Base-by-base conservation (phyloP, 441 rosid genomes). In the Kokia cookei region DNA sequence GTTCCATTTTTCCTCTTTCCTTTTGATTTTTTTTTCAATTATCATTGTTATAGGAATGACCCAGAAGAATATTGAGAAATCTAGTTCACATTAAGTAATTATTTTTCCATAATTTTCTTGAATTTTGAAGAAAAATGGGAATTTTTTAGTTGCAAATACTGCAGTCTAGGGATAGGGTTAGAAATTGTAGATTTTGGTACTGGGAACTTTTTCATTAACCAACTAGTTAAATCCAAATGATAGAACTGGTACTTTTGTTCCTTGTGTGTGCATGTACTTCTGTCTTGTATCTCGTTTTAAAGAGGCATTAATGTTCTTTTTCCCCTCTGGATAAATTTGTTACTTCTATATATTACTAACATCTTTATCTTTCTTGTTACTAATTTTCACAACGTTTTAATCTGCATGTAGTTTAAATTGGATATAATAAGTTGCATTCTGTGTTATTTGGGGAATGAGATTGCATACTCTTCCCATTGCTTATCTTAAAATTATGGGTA, bases 241-340 rank as follows among this genome's bases (percentile, higher is more conserved):
- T 19, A 19, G 99, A 96, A 84, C 90, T 96, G 97, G 98, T 95
- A 92, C 81, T 65, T 74, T 35, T 64, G 42, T 65, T 40, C 58
- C 63, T 37, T 37, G 3, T 48, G 14, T 43, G 69, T 24, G 13
- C 40, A 5, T 27, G 22, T 7, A 47, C 10, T 26, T 15, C 15
- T 67, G 26, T 19, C 58, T 48, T 8, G 14, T 15, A 45, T 48
- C 9, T 67, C 42, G 7, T 48, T 27, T 48, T 27, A 27, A 67
- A 48, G 58, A 50, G 59, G 26, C 59, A 15, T 48, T 48, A 27
- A 9, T 27, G 32, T 67, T 67, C 22, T 19, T 17, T 15, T 4
- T 27, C 2, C n/a, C 24, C 42, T 50, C 43, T 26, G 40, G 24
- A 26, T 40, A 26, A 7, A 5, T 14, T 67, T 48, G 3, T 27